Evolutionary conservation across 129 eudicot species (phyloP).

Genomic region (Cynara cardunculus): DNA sequence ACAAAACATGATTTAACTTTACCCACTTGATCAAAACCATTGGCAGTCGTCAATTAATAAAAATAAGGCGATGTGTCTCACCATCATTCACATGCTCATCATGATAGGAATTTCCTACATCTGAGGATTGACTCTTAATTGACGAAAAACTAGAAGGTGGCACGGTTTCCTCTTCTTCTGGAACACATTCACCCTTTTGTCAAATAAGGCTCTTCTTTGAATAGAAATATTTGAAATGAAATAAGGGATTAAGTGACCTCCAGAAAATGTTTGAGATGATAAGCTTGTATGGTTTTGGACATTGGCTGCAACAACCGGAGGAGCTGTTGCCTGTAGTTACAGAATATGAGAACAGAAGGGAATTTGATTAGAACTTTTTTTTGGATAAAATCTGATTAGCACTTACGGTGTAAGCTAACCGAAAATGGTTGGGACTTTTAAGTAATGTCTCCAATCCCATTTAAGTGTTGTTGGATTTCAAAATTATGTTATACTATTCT

Average conservation of each 20-base stretch:
- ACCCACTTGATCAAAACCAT: not conserved
- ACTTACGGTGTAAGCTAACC: not conserved
- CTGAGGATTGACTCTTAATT: constrained; percentile 49
- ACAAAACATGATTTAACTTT: not conserved
- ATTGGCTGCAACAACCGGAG: constrained; percentile 23
- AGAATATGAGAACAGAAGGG: constrained; percentile 12
- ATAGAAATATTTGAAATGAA: not conserved
- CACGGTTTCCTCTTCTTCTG: constrained; percentile 52
- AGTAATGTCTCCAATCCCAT: not conserved
- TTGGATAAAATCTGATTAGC: not conserved
- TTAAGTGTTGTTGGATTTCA: not conserved
- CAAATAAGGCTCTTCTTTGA: not conserved
- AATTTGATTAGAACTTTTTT: not conserved
- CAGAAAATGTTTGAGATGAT: constrained; percentile 32
- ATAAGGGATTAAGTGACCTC: constrained; percentile 33
- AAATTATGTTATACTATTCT: not conserved
- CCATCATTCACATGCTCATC: constrained; percentile 52
- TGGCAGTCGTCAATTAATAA: not conserved
- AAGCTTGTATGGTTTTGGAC: constrained; percentile 38
- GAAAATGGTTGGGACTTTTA: not conserved
- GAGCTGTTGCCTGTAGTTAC: constrained; percentile 40
- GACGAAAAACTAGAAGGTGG: constrained; percentile 48
- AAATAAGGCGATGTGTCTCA: constrained; percentile 17
- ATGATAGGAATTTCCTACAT: constrained; percentile 39
- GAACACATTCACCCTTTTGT: constrained; percentile 18